These are phyloP conservation scores for Apiospora phragmitis DNA, from an alignment of 2,329 filamentous ascomycete species.

Conservation along the genomic window DNA sequence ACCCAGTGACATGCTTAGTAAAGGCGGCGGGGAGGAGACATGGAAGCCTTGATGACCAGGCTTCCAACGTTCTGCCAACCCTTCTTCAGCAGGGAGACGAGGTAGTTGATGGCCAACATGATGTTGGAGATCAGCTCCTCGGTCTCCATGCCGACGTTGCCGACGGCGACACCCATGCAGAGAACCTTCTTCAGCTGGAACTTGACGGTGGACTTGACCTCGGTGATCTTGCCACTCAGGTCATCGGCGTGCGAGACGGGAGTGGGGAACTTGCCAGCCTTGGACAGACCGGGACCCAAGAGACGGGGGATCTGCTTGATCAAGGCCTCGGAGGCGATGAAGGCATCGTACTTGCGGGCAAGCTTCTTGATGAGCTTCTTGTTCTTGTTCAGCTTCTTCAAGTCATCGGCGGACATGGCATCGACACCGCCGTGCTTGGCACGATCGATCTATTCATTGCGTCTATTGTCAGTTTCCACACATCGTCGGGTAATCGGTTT, in stretches of 20 bases:
- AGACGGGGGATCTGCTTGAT: constrained; percentile 99
- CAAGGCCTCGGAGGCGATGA: constrained; percentile 92
- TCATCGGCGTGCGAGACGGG: constrained; percentile 97
- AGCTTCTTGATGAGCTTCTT: constrained; percentile 99
- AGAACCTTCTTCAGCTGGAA: constrained; percentile 99
- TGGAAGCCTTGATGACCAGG: constrained; percentile 99
- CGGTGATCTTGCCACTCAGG: constrained; percentile 91
- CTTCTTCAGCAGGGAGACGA: constrained; percentile 99
- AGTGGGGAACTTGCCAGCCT: constrained; percentile 97
- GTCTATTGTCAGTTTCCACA: not conserved
- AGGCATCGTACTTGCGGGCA: constrained; percentile 99
- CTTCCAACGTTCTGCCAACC: constrained; percentile 99
- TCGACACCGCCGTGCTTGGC: constrained; percentile 99
- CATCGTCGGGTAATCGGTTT: not conserved
- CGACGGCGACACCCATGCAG: constrained; percentile 99
- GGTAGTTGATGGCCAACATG: constrained; percentile 99
- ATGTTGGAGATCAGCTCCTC: constrained; percentile 98
- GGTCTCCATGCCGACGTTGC: constrained; percentile 95
- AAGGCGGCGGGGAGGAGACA: constrained; percentile 97
- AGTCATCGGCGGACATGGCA: constrained; percentile 96
- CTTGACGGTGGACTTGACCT: constrained; percentile 99
- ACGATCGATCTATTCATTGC: constrained; percentile 71
- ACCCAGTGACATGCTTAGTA: constrained; percentile 64
- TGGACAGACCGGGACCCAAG: constrained; percentile 96
- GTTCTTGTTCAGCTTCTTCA: constrained; percentile 99